Evolutionary conservation across 2,329 filamentous ascomycete genomes (phyloP), one percentile per base, ranked within the genome.

Genomic region (Colletotrichum endophyticum): DNA sequence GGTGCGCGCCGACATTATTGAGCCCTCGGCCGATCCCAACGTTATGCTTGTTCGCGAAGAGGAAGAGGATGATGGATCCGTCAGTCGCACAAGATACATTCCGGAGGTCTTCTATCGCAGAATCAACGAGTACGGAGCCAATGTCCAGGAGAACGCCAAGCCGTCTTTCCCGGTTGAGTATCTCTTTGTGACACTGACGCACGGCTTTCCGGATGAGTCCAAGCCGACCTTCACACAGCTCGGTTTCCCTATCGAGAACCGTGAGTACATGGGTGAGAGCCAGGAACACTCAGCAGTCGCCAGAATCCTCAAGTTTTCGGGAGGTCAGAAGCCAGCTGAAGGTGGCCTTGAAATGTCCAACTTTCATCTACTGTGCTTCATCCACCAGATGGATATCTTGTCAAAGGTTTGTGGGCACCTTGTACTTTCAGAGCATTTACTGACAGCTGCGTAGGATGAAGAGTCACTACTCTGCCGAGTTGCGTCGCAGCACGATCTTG

Each of bases 131-230:
- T 98, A 99, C 83, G 96, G 96, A 39, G 95, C 94, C 78, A 98
- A 96, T 80, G 97, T 99, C 9, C 97, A 98, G 84, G 95, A 99
- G 85, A 99, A 98, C 81, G 97, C 97, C 28, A 99, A 98, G 83
- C 97, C 97, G 1, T 93, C 95, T 62, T 99, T 99, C 84, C 97
- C 97, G 0, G 96, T 98, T 66, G 97, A 99, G 84, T 99, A 99
- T 84, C 91, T 99, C 39, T 93, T 99, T 73, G 95, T 99, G 77
- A 99, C 97, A 11, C 90, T 99, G 78, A 99, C 97, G 1, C 96
- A 99, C 83, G 97, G 97, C 76, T 99, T 99, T 87, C 97, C 97
- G 4, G 95, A 94, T 69, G 89, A 93, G 61, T 91, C 95, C 6
- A 94, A 92, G 72, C 95, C 96, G 15, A 86, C 94, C 34, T 99